Percentiles rank a stretch among this genome's conserved stretches.
These are phyloP conservation scores for Fraxinus ornus DNA, from an alignment of 305 asterid genomes.

Conservation along the genomic window DNA sequence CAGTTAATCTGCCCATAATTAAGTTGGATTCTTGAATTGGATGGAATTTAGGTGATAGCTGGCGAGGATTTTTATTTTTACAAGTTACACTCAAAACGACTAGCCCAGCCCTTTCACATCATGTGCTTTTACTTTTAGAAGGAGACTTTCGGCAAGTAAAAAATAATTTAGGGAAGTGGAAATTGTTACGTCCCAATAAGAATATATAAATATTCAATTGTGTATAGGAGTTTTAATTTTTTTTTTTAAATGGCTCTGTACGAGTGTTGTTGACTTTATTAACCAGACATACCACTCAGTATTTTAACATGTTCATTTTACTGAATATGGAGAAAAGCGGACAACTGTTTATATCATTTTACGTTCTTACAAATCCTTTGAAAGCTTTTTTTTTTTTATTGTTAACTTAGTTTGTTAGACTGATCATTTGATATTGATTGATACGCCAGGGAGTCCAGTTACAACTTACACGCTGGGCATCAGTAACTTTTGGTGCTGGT, in stretches of 20 bases:
- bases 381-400: background rate
- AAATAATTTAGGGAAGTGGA: background rate
- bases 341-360: background rate
- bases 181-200: background rate
- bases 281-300: background rate
- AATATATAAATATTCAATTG: background rate
- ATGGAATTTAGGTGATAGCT: background rate
- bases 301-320: background rate
- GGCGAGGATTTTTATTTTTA: background rate
- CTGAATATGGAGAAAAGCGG: background rate
- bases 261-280: background rate
- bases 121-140: background rate
- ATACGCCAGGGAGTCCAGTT: slow-evolving; percentile 73
- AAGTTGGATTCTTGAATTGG: background rate
- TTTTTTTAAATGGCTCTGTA: background rate
- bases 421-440: background rate
- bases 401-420: background rate
- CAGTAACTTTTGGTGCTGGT: slow-evolving; percentile 93
- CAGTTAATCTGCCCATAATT: background rate
- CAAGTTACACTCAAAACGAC: background rate
- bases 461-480: slow-evolving; percentile 95
- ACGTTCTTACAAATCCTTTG: background rate
- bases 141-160: background rate
- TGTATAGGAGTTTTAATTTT: background rate
- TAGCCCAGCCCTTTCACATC: background rate